Evolutionary conservation across 495 filamentous ascomycete genomes (phyloP).

Genomic region (Aspergillus biplanus): DNA sequence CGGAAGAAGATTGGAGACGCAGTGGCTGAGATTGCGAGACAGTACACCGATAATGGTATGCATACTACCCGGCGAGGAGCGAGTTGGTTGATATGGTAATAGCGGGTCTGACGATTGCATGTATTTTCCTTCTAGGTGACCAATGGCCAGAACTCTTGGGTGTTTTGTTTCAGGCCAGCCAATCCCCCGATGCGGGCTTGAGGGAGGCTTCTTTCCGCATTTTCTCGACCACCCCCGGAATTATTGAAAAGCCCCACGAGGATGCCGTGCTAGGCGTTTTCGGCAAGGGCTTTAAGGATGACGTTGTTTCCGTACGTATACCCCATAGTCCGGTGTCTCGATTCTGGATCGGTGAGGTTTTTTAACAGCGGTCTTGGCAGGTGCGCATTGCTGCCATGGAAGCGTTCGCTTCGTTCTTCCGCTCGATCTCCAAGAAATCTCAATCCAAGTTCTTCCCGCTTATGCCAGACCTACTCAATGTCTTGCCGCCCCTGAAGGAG

Average conservation of each 20-base stretch:
- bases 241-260: conserved; percentile 96
- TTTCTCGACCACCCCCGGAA: conserved; percentile 90
- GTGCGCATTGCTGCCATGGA: conserved; percentile 94
- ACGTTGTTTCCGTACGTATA: conserved; percentile 68
- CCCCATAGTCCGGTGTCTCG: not conserved
- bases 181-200: conserved; percentile 75
- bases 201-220: conserved; percentile 92
- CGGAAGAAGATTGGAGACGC: conserved; percentile 97
- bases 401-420: conserved; percentile 94
- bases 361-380: conserved; percentile 37
- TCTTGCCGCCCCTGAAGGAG: conserved; percentile 90
- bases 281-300: conserved; percentile 88
- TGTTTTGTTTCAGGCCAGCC: conserved; percentile 84
- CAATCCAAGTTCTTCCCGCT: conserved; percentile 86
- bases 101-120: conserved; percentile 25
- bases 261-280: conserved; percentile 83
- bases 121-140: conserved; percentile 57
- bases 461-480: conserved; percentile 86
- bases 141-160: conserved; percentile 90
- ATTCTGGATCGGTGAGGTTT: not conserved
- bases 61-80: conserved; percentile 11
- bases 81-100: conserved; percentile 10
- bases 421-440: conserved; percentile 80
- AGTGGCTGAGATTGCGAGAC: conserved; percentile 90
- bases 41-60: conserved; percentile 90